Evolutionary conservation across 768 basidiomycete genomes (phyloP), one percentile per base, ranked within the genome.

Genomic region (Termitomyces bulborhizus): DNA sequence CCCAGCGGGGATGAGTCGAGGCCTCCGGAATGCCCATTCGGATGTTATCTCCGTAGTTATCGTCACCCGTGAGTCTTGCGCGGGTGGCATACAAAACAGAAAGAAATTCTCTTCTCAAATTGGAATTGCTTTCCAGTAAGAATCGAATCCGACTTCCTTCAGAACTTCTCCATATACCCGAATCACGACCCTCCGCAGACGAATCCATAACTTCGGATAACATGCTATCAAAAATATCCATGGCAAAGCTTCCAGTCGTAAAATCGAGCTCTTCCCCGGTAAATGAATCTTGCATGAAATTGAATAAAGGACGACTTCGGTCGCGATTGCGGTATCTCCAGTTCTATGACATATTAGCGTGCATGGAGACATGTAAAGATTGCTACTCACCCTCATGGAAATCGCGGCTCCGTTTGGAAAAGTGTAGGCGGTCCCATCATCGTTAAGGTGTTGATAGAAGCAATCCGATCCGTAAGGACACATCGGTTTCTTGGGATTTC

Each of bases 381-480:
- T 27, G 13, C 29, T 3, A 60, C 76, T 37, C 58, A 84, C 84
- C 56, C 66, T 73, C 79, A 86, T 81, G 54, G 72, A 78, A 21
- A 70, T 68, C 34, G 80, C 78, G 21, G 76, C 76, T 6, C 87
- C 88, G 41, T 80, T 69, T 39, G 65, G 60, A 62, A 87, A 87
- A 2, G 79, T 61, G 59, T 81, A 74, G 0, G 74, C 73, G 8
- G 86, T 80, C 11, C 89, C 90, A 60, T 91, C 89, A 0, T 72
- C 69, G 26, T 85, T 84, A 47, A 71, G 60, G 63, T 93, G 90
- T 61, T 82, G 78, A 64, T 90, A 93, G 66, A 93, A 90, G 65
- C 90, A 93, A 56, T 92, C 90, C 46, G 75, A 74, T 42, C 90
- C 90, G 60, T 88, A 93, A 0, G 88, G 90, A 68, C 90, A 93